Evolutionary conservation across 352 stramenopile species (phyloP).

Genomic region (Phytophthora idaei): DNA sequence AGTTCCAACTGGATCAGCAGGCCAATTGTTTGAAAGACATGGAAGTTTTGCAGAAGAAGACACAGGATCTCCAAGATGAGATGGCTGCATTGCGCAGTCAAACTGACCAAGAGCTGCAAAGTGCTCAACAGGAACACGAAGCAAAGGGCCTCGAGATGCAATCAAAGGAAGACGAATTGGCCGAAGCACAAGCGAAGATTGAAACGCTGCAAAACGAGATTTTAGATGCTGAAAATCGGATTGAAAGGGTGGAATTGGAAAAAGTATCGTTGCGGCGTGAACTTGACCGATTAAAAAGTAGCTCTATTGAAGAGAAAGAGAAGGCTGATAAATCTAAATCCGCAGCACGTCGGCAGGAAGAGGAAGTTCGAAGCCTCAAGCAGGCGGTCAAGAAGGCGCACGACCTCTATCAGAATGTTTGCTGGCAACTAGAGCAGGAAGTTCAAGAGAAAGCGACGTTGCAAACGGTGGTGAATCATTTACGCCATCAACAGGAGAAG

Average conservation of each 20-base stretch:
- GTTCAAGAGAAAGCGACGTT: constrained; percentile 51
- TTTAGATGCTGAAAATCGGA: constrained; percentile 17
- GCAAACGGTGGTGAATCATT: constrained; percentile 43
- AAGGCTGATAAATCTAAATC: constrained; percentile 49
- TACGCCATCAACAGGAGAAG: constrained; percentile 47
- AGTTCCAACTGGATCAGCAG: constrained; percentile 70
- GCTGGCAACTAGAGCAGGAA: constrained; percentile 63
- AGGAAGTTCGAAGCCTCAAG: constrained; percentile 65
- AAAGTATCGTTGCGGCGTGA: constrained; percentile 42
- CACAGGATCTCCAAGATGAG: constrained; percentile 48
- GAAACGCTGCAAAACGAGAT: constrained; percentile 26
- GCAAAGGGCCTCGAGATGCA: constrained; percentile 34
- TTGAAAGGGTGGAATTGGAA: constrained; percentile 36
- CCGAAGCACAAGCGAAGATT: constrained; percentile 33
- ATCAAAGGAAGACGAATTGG: constrained; percentile 39
- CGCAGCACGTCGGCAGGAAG: constrained; percentile 46
- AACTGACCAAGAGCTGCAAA: constrained; percentile 22
- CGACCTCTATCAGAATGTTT: constrained; percentile 60
- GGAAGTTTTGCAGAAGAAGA: constrained; percentile 39
- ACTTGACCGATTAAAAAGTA: constrained; percentile 40
- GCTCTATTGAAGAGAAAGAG: constrained; percentile 55
- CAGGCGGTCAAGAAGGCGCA: constrained; percentile 65
- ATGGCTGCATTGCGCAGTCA: constrained; percentile 37
- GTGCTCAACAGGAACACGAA: constrained; percentile 24
- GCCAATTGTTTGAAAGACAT: constrained; percentile 53